Conservation (phyloP, 2,329 filamentous ascomycete genomes). For the Phyllosticta citrichinensis region DNA sequence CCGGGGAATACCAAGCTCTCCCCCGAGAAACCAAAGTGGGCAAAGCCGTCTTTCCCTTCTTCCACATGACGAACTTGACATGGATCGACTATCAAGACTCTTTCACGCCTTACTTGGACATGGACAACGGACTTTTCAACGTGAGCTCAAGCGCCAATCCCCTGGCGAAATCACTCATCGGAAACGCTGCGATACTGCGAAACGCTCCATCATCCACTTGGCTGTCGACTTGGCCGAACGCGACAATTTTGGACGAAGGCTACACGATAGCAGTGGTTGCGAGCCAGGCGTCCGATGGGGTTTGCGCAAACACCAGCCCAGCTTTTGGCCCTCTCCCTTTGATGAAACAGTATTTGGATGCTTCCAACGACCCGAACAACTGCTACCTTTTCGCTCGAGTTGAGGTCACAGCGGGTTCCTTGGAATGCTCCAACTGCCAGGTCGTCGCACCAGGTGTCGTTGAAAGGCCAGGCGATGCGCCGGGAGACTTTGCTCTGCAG, state of each 20-base stretch:
- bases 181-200: neutral
- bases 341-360: neutral
- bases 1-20: constrained; percentile 3
- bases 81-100: constrained; percentile 5
- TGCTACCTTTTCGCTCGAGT: constrained; percentile 3
- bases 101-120: neutral
- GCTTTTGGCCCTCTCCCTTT: constrained; percentile 1
- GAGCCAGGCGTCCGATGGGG: neutral
- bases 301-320: neutral
- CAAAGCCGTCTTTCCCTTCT: constrained; percentile 1
- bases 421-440: constrained; percentile 1
- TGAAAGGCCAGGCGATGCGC: neutral
- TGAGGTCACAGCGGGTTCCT: neutral
- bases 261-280: constrained; percentile 4
- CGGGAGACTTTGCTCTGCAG: neutral
- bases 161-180: neutral
- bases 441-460: constrained; percentile 2
- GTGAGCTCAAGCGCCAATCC: constrained; percentile 1
- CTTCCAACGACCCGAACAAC: neutral
- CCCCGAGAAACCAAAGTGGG: neutral
- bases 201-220: neutral
- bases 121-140: constrained; percentile 4
- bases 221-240: neutral
- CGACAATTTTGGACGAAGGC: neutral
- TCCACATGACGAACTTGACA: neutral